These are phyloP conservation scores for Amanita phalloides DNA, from an alignment of 768 basidiomycete species.

Conservation along the genomic window DNA sequence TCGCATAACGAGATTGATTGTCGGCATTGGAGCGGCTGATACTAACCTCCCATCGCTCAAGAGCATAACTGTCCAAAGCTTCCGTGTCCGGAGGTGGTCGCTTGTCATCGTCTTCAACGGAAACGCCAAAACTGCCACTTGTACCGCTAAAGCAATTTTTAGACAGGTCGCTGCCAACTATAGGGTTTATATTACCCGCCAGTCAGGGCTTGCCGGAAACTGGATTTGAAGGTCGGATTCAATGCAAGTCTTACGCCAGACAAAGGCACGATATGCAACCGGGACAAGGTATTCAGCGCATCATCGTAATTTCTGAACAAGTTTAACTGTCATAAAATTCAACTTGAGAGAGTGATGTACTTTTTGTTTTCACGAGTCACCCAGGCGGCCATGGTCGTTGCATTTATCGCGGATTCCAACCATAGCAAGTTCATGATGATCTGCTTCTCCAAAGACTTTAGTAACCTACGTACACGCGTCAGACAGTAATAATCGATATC, in stretches of 20 bases:
- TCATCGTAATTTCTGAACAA: conserved; percentile 58
- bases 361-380: conserved; percentile 63
- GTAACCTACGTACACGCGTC: conserved; percentile 35
- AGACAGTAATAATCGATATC: conserved; percentile 10
- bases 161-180: background rate
- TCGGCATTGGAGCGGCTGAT: background rate
- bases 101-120: conserved; percentile 56
- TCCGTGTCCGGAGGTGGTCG: conserved; percentile 42
- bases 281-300: conserved; percentile 50
- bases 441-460: conserved; percentile 74
- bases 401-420: conserved; percentile 66
- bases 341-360: conserved; percentile 26
- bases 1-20: background rate
- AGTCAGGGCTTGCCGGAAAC: conserved; percentile 74
- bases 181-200: conserved; percentile 52
- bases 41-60: conserved; percentile 85
- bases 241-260: conserved; percentile 53
- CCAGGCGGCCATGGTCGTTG: conserved; percentile 67
- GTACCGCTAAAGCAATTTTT: conserved; percentile 39
- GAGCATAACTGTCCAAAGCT: conserved; percentile 67
- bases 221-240: conserved; percentile 67
- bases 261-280: conserved; percentile 60
- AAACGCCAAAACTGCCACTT: conserved; percentile 77
- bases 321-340: conserved; percentile 1
- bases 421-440: conserved; percentile 82